Percentiles rank a stretch among this genome's conserved stretches.
phyloP scores from a whole-genome alignment of 2,329 filamentous ascomycete genomes.

The Monilinia fructigena region DNA sequence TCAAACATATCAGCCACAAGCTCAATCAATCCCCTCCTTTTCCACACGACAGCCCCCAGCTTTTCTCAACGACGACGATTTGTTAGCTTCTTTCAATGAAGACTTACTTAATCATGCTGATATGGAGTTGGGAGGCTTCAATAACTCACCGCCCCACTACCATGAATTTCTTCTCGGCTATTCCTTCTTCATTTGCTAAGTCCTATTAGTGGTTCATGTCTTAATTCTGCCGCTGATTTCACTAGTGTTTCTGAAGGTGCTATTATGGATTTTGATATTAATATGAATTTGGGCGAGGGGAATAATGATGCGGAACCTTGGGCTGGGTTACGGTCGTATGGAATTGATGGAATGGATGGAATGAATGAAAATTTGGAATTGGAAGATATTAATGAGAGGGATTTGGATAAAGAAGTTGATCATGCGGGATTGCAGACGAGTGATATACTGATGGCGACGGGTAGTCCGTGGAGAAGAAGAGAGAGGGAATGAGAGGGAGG shows the following conservation, averaged over 20 bases:
- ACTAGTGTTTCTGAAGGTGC: neutral
- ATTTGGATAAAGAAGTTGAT: slow-evolving; percentile 9
- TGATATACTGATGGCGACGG: slow-evolving; percentile 25
- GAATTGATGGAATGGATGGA: neutral
- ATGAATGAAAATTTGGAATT: slow-evolving; percentile 19
- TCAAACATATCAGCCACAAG: slow-evolving; percentile 13
- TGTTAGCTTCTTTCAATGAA: slow-evolving; percentile 31
- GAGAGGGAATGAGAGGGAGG: no score
- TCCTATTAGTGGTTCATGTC: neutral
- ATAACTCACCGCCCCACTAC: neutral
- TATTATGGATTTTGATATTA: slow-evolving; percentile 25
- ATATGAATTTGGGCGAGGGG: slow-evolving; percentile 12
- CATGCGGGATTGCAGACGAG: slow-evolving; percentile 24
- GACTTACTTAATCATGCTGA: slow-evolving; percentile 19
- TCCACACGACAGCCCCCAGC: slow-evolving; percentile 7
- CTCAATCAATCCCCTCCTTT: slow-evolving; percentile 4
- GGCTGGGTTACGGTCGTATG: neutral
- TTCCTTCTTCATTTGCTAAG: neutral
- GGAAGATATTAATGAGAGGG: slow-evolving; percentile 6
- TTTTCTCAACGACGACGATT: slow-evolving; percentile 28
- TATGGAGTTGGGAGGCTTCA: neutral
- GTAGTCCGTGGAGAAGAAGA: slow-evolving; percentile 28
- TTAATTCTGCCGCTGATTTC: neutral
- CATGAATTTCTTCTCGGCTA: neutral
- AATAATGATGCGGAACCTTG: neutral